Evolutionary conservation across 1,139 yeast genomes (phyloP), one percentile per base, ranked within the genome.

Genomic region (Kodamaea suecica): DNA sequence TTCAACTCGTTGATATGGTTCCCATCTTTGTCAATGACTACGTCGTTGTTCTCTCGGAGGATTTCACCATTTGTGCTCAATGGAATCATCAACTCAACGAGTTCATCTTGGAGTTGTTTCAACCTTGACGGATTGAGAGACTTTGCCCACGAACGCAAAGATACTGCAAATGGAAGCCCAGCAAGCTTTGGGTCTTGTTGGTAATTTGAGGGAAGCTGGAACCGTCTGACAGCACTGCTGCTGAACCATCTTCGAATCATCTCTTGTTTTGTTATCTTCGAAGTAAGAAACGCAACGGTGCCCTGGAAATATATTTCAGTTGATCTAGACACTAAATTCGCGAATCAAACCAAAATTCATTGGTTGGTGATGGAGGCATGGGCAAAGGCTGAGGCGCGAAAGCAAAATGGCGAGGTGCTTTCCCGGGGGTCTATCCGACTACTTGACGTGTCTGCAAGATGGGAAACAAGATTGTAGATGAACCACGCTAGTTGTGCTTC

Each of bases 41-140:
- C 53, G 26, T 50, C 45, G 23, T 44, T 55, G 31, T 43, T 53
- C 2, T 38, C 52, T 20, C 49, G 45, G 0, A 34, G 36, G 12
- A 68, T 50, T 9, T 49, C 44, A 1, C 40, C 10, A 39, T 66
- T 64, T 31, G 55, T 60, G 1, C 40, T 31, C 8, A 48, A 20
- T 3, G 65, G 62, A n/a, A 63, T 33, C 73, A 66, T 66, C 35
- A 61, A 41, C 23, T 61, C 61, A 1, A 69, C 52, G 31, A 70
- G 50, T 26, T 62, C 59, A 36, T 59, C 50, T 40, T 70, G 76
- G 14, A 70, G 50, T 5, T 41, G 35, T 29, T 55, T 43, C 15
- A 66, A 47, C 31, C 67, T 44, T 23, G 49, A 44, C 6, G 57
- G 45, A n/a, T 44, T 42, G n/a, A 63, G 47, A 1, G 71, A 63